Conservation (phyloP, 208 protist genomes). For the Jaenimonas drosophilae region DNA sequence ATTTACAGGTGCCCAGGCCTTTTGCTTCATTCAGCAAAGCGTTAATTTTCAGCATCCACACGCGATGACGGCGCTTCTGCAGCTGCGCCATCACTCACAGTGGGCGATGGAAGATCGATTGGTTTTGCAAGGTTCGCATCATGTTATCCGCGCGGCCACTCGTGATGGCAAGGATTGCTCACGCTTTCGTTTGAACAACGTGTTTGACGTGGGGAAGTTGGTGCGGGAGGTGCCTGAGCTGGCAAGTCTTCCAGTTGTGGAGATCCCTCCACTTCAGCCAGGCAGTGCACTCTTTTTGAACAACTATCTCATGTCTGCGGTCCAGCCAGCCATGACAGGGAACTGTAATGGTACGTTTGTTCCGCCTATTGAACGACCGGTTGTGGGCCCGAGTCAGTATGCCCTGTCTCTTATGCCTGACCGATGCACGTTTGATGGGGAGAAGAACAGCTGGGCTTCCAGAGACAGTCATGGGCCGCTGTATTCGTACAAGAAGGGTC, state of each 20-base stretch:
- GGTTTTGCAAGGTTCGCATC: conserved; percentile 65
- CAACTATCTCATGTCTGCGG: conserved; percentile 33
- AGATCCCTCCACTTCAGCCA: conserved; percentile 33
- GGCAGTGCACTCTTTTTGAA: conserved; percentile 53
- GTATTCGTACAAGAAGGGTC: conserved; percentile 41
- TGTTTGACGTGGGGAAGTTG: conserved; percentile 60
- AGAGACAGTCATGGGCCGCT: conserved; percentile 62
- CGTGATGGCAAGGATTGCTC: conserved; percentile 46
- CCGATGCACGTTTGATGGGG: conserved; percentile 62
- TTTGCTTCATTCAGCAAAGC: conserved; percentile 22
- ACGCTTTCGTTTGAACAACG: conserved; percentile 25
- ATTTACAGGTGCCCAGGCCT: conserved; percentile 52
- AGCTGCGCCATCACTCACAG: conserved; percentile 9
- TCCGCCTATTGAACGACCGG: conserved; percentile 7
- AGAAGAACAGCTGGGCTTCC: conserved; percentile 54
- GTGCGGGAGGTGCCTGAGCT: conserved; percentile 41
- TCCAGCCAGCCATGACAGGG: conserved; percentile 34
- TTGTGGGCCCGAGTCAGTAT: conserved; percentile 27
- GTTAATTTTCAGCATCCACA: conserved; percentile 15
- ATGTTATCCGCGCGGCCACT: conserved; percentile 38
- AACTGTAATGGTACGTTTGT: conserved; percentile 8
- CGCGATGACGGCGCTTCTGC: conserved; percentile 34
- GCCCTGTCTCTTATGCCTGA: conserved; percentile 54
- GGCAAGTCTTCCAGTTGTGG: conserved; percentile 18
- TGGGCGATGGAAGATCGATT: conserved; percentile 5